Percentiles rank a stretch among this genome's conserved stretches.
phyloP scores from a whole-genome alignment of 257 asterid genomes.

The Verbena officinalis region DNA sequence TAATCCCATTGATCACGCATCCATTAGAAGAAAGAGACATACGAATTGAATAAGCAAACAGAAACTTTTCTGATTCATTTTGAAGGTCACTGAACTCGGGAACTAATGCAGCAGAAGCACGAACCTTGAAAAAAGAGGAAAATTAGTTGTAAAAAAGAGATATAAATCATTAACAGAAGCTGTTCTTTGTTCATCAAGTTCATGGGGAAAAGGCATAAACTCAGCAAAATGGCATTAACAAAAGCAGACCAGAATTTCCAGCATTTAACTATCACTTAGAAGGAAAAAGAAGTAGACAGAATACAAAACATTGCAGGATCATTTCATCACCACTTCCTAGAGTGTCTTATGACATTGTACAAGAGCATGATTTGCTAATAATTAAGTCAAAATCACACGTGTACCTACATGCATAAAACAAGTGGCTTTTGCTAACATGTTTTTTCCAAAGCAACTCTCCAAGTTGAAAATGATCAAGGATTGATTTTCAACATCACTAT shows the following conservation, averaged over 20 bases:
- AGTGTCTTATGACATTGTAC: conserved; percentile 11
- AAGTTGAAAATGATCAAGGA: neutral
- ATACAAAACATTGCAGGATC: conserved; percentile 3
- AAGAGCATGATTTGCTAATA: conserved; percentile 13
- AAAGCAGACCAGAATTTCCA: conserved; percentile 2
- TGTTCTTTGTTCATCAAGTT: too few species aligned
- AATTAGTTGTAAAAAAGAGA: conserved; percentile 19
- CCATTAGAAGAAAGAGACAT: conserved; percentile 82
- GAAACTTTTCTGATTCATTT: conserved; percentile 49
- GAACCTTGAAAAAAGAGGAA: conserved; percentile 57
- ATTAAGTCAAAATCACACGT: neutral
- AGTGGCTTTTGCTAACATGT: conserved; percentile 6
- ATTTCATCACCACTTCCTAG: conserved; percentile 11
- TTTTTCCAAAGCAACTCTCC: neutral
- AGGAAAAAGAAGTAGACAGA: neutral
- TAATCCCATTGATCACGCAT: conserved; percentile 62
- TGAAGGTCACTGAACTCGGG: conserved; percentile 81
- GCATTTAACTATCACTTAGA: neutral
- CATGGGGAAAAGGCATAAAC: neutral
- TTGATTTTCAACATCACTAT: conserved; percentile 13
- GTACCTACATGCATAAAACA: neutral
- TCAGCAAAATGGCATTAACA: too few species aligned
- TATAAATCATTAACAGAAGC: neutral
- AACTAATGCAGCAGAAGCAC: conserved; percentile 84
- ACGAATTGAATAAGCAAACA: conserved; percentile 82